Evolutionary conservation across 257 asterid genomes (phyloP).

Genomic region (Salvia rosmarinus): DNA sequence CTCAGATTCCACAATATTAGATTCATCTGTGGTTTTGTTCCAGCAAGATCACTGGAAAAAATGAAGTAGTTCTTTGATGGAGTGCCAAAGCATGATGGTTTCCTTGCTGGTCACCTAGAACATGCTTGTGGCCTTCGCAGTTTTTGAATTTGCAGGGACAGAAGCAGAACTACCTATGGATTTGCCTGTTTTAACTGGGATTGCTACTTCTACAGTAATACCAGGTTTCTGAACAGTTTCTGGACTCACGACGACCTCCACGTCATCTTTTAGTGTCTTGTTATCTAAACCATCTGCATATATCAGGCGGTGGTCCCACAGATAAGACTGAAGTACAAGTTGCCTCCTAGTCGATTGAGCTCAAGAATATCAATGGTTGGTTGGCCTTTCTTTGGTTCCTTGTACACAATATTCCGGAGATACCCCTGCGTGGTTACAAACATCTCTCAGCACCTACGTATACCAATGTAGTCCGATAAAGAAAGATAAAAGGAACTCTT

Average conservation of each 20-base stretch:
- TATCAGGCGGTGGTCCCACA: slow-evolving; percentile 85
- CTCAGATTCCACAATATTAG: slow-evolving; percentile 49
- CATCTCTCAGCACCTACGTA: slow-evolving; percentile 30
- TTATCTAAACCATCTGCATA: slow-evolving; percentile 53
- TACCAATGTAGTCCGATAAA: neutral
- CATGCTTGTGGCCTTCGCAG: slow-evolving; percentile 41
- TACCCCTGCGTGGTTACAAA: slow-evolving; percentile 59
- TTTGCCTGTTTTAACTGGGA: slow-evolving; percentile 32
- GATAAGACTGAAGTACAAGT: slow-evolving; percentile 68
- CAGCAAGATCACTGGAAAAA: slow-evolving; percentile 38
- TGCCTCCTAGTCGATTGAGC: slow-evolving; percentile 82
- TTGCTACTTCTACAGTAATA: slow-evolving; percentile 39
- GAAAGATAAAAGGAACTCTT: neutral
- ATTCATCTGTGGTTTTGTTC: slow-evolving; percentile 39
- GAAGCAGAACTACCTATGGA: slow-evolving; percentile 28
- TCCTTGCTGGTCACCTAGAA: slow-evolving; percentile 36
- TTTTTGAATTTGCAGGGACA: slow-evolving; percentile 40
- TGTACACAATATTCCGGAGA: slow-evolving; percentile 53
- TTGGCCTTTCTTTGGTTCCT: slow-evolving; percentile 59
- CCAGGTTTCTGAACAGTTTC: slow-evolving; percentile 49
- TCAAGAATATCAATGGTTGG: slow-evolving; percentile 76
- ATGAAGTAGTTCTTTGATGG: slow-evolving; percentile 41
- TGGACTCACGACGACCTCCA: slow-evolving; percentile 39
- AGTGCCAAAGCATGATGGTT: no score
- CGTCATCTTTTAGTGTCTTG: slow-evolving; percentile 41